These are phyloP conservation scores for Trichoderma sp. DNA, from an alignment of 2,329 filamentous ascomycete species.

Conservation along the genomic window DNA sequence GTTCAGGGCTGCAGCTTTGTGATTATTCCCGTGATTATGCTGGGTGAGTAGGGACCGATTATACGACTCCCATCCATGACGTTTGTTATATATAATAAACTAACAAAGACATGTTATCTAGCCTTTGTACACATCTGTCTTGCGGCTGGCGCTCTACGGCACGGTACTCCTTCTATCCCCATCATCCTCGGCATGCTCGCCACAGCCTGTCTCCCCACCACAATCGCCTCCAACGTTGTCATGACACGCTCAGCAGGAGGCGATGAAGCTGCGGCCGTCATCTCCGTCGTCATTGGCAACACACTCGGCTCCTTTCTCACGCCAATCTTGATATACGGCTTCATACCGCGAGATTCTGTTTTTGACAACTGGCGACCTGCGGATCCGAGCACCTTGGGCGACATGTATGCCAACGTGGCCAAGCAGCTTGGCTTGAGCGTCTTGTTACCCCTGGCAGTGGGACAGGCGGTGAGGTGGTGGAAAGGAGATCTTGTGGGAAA, in stretches of 20 bases:
- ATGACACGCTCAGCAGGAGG: conserved; percentile 69
- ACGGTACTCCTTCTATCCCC: conserved; percentile 59
- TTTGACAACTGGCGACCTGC: conserved; percentile 57
- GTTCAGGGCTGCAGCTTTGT: conserved; percentile 67
- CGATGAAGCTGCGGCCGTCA: conserved; percentile 62
- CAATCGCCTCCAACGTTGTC: conserved; percentile 69
- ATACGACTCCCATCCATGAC: too few species aligned
- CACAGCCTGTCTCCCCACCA: conserved; percentile 66
- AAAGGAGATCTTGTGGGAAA: conserved; percentile 51
- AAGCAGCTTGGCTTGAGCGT: conserved; percentile 67
- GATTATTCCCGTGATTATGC: conserved; percentile 60
- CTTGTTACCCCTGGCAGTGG: conserved; percentile 60
- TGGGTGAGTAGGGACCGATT: too few species aligned
- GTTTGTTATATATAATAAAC: background rate
- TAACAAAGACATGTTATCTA: conserved; percentile 20
- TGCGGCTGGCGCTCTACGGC: conserved; percentile 46
- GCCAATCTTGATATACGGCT: conserved; percentile 61
- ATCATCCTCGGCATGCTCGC: conserved; percentile 67
- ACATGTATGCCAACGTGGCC: conserved; percentile 65
- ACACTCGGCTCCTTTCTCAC: conserved; percentile 66
- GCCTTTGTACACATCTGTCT: conserved; percentile 48
- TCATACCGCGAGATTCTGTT: conserved; percentile 51
- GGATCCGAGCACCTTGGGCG: conserved; percentile 49
- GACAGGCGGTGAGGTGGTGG: conserved; percentile 56
- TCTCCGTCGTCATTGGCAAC: conserved; percentile 69